Conservation (phyloP, 352 stramenopile species). For the Phytophthora litchii region DNA sequence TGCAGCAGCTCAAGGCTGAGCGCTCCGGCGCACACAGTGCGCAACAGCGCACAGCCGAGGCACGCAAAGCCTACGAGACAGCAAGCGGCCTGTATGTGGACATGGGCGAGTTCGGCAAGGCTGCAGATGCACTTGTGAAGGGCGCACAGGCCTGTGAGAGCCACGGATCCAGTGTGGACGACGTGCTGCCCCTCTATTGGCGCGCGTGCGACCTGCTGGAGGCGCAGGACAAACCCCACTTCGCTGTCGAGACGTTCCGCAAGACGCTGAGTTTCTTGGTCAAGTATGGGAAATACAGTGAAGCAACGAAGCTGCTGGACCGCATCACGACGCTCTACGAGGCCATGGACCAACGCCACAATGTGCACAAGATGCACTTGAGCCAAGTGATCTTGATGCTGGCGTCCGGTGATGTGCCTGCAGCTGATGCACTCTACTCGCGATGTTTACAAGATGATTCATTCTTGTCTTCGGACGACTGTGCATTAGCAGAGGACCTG, state of each 20-base stretch:
- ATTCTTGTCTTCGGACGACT: constrained; percentile 80
- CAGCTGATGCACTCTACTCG: constrained; percentile 79
- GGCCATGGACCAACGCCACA: constrained; percentile 67
- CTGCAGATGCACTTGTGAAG: constrained; percentile 78
- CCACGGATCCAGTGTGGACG: constrained; percentile 35
- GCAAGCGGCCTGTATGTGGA: constrained; percentile 74
- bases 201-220: constrained; percentile 77
- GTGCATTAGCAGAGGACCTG: constrained; percentile 73
- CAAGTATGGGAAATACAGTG: constrained; percentile 54
- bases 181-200: constrained; percentile 67
- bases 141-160: constrained; percentile 57
- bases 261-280: constrained; percentile 81
- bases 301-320: constrained; percentile 53
- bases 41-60: constrained; percentile 47
- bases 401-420: constrained; percentile 64
- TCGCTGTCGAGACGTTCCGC: constrained; percentile 79
- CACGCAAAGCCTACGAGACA: constrained; percentile 62
- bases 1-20: constrained; percentile 75
- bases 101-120: constrained; percentile 86
- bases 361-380: constrained; percentile 79
- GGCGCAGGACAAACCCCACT: constrained; percentile 83
- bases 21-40: constrained; percentile 34
- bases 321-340: constrained; percentile 61
- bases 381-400: constrained; percentile 73
- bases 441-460: constrained; percentile 77